Percentiles rank a stretch among this genome's conserved stretches.
Evolutionary conservation across 106 monocot species (phyloP).

Genomic region (Allium cepa): DNA sequence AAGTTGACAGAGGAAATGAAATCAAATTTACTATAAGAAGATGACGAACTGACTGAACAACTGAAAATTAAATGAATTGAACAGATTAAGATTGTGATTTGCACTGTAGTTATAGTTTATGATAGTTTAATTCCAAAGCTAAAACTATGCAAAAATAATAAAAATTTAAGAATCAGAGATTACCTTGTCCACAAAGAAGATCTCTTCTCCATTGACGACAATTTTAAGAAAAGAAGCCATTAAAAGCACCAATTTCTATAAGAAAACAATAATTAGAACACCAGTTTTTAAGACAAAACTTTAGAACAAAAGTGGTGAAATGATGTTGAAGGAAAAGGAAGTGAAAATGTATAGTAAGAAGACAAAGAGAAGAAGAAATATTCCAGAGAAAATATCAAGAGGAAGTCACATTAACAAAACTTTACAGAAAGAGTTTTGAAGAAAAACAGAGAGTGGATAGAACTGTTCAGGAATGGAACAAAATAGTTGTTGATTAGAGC

Average conservation of each 20-base stretch:
- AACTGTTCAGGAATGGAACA: constrained; percentile 2
- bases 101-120: not conserved
- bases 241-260: not conserved
- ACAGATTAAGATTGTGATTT: not conserved
- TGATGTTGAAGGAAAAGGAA: constrained; percentile 26
- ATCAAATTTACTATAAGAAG: constrained; percentile 7
- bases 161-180: not conserved
- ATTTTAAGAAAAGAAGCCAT: constrained; percentile 14
- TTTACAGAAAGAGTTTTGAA: not conserved
- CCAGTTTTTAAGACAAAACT: not conserved
- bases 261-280: constrained; percentile 5
- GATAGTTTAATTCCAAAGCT: not conserved
- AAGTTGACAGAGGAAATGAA: constrained; percentile 1
- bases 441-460: constrained; percentile 2
- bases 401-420: too few relatives aligned
- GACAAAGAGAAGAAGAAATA: not conserved
- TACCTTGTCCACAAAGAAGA: constrained; percentile 24
- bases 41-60: constrained; percentile 3
- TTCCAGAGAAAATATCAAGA: too few relatives aligned
- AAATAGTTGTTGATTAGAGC: constrained; percentile 10
- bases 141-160: not conserved
- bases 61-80: not conserved
- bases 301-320: constrained; percentile 7
- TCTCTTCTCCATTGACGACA: constrained; percentile 24
- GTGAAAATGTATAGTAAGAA: constrained; percentile 8